Conservation (phyloP, 164 flowering plant genomes). For the Tinospora cordifolia region DNA sequence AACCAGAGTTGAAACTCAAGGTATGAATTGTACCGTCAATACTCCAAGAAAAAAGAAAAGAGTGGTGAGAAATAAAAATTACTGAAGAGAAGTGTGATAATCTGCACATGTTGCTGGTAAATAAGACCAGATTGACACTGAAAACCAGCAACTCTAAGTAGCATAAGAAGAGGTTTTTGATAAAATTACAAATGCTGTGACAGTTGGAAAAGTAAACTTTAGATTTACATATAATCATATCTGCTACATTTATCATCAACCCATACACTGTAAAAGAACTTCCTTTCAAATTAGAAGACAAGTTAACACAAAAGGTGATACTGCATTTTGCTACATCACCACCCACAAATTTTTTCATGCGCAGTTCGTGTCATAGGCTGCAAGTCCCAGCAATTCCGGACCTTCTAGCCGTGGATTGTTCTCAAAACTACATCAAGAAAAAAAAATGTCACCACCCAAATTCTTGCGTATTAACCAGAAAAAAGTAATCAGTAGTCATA, state of each 20-base stretch:
- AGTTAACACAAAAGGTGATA: conserved; percentile 7
- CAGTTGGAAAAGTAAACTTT: neutral
- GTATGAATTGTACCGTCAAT: too few species aligned
- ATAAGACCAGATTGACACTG: too few species aligned
- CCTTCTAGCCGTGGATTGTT: conserved; percentile 85
- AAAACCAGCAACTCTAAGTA: too few species aligned
- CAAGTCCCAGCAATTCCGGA: conserved; percentile 90
- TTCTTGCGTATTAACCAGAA: too few species aligned
- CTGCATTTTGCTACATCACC: neutral
- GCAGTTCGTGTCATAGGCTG: conserved; percentile 81
- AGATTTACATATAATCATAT: conserved; percentile 14
- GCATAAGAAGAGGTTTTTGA: neutral
- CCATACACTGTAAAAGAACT: neutral
- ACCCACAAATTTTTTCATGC: conserved; percentile 26
- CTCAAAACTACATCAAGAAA: conserved; percentile 55
- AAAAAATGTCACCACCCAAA: neutral
- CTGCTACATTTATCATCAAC: conserved; percentile 14
- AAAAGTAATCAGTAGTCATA: too few species aligned
- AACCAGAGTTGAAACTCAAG: too few species aligned
- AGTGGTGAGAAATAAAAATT: too few species aligned
- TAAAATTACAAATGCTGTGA: neutral
- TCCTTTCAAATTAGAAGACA: conserved; percentile 3
- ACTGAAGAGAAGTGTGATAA: too few species aligned
- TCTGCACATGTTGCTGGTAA: too few species aligned
- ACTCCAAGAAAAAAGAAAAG: too few species aligned